A percentile compares a stretch with the other conserved stretches of the same genome.
These are phyloP conservation scores for Linum usitatissimum DNA, from an alignment of 345 rosid genomes.

Conservation along the genomic window DNA sequence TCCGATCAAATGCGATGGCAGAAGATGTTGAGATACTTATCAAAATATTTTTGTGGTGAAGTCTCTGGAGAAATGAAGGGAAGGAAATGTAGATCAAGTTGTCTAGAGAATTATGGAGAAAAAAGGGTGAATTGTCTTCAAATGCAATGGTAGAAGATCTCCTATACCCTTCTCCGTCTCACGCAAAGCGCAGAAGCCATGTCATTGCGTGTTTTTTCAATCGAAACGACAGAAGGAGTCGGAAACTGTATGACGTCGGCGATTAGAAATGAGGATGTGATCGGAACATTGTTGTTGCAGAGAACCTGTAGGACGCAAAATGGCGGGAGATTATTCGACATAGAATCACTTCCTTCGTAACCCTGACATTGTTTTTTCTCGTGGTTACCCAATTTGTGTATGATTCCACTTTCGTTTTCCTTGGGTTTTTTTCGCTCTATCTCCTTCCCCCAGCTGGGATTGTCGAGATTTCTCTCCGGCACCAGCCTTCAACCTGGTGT, in stretches of 20 bases:
- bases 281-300: neutral
- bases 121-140: too few species aligned
- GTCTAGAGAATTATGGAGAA: too few species aligned
- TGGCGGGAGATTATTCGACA: neutral
- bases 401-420: too few species aligned
- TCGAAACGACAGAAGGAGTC: neutral
- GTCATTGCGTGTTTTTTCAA: neutral
- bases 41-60: too few species aligned
- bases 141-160: conserved; percentile 1
- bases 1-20: conserved; percentile 6
- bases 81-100: too few species aligned
- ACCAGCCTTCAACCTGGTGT: too few species aligned
- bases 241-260: neutral
- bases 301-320: conserved; percentile 2
- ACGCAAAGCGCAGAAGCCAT: neutral
- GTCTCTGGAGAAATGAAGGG: too few species aligned
- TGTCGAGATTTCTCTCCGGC: too few species aligned
- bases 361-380: neutral
- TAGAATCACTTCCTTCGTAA: too few species aligned
- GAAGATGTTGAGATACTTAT: too few species aligned
- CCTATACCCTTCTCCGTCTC: neutral
- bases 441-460: too few species aligned
- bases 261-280: neutral
- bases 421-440: too few species aligned
- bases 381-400: neutral